Evolutionary conservation across 768 basidiomycete species (phyloP), one percentile per base, ranked within the genome.

Genomic region (Kwoniella sp.): DNA sequence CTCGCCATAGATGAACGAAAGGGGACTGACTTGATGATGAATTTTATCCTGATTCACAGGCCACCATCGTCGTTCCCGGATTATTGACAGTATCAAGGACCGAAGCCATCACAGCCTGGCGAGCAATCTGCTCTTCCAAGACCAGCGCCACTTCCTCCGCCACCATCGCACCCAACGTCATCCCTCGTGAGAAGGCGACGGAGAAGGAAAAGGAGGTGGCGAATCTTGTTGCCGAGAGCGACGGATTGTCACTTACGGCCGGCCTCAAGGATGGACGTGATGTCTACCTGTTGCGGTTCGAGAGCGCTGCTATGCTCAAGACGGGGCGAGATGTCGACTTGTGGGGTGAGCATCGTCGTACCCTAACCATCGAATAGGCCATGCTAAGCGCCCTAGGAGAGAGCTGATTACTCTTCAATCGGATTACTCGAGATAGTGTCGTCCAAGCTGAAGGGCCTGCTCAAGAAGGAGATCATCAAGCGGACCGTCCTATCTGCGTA

Each of bases 1-100:
- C 38, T 41, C n/a, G n/a, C n/a, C n/a, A n/a, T n/a, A n/a, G n/a
- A n/a, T n/a, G n/a, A n/a, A n/a, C n/a, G n/a, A n/a, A n/a, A n/a
- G n/a, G n/a, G n/a, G n/a, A n/a, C n/a, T n/a, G n/a, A n/a, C n/a
- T n/a, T n/a, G n/a, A n/a, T n/a, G n/a, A n/a, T n/a, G n/a, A n/a
- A n/a, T n/a, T n/a, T n/a, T n/a, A n/a, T n/a, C 58, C 57, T 28
- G 11, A 17, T 38, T 34, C 45, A 25, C 34, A 79, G 74, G 82
- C 78, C 1, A 79, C 82, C 52, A 83, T 84, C 63, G 71, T 82
- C 59, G 81, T 82, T 0, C 82, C 83, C 2, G 84, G 84, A 22
- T 74, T 84, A 7, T 73, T 83, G 20, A 71, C 82, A 25, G 79
- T 82, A 12, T 77, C 75, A 2, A 61, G 63, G 8, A 77, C 74